These are phyloP conservation scores for Kalaharituber pfeilii DNA, from an alignment of 2,329 filamentous ascomycete species.

Conservation along the genomic window DNA sequence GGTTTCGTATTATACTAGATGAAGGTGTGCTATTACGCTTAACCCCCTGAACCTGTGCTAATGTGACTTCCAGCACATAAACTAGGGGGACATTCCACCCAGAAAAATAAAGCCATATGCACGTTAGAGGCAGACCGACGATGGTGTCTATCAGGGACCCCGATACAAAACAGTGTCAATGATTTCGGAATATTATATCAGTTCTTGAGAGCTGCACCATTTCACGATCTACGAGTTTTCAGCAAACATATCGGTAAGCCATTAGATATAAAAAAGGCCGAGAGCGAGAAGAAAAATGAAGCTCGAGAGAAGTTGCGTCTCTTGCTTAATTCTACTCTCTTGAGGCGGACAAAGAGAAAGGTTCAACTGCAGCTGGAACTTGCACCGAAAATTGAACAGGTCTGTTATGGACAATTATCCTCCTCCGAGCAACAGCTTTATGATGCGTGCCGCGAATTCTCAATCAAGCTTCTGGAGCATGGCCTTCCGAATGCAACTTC, in stretches of 20 bases:
- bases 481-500: neutral
- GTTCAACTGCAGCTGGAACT: neutral
- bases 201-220: constrained; percentile 24
- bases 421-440: neutral
- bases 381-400: neutral
- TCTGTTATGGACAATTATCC: neutral
- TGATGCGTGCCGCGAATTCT: too few relatives aligned
- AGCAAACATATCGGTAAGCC: neutral
- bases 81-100: constrained; percentile 27
- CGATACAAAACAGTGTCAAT: constrained; percentile 29
- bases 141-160: constrained; percentile 31
- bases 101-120: constrained; percentile 24
- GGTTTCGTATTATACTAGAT: constrained; percentile 28
- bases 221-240: constrained; percentile 13
- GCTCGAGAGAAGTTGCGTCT: neutral
- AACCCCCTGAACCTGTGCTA: neutral
- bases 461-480: neutral
- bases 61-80: neutral
- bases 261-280: neutral
- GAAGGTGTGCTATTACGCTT: constrained; percentile 25
- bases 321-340: neutral
- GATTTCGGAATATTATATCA: constrained; percentile 27
- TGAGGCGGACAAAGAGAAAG: neutral
- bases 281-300: too few relatives aligned
- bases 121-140: constrained; percentile 22